phyloP scores from a whole-genome alignment of 2,329 filamentous ascomycete genomes.

The Geosmithia flava region DNA sequence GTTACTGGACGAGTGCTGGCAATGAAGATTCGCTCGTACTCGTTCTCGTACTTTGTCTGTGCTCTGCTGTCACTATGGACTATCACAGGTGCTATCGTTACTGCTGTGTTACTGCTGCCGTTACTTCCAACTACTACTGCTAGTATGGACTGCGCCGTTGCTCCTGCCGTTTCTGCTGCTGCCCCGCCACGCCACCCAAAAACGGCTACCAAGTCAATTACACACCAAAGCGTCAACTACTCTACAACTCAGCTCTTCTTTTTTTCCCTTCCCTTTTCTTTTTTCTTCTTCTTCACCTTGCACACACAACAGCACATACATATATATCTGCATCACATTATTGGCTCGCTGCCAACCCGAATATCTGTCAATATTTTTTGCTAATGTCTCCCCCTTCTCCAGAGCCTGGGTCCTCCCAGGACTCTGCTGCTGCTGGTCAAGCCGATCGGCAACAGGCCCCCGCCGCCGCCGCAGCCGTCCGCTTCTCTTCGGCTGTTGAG shows the following conservation, averaged over 20 bases:
- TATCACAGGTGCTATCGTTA: too few species aligned
- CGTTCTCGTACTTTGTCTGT: too few species aligned
- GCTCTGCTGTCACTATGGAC: too few species aligned
- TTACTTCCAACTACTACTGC: not conserved
- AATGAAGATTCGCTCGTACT: too few species aligned
- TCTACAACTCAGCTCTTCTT: not conserved
- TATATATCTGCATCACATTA: not conserved
- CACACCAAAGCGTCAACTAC: not conserved
- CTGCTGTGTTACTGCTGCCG: too few species aligned
- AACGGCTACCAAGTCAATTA: not conserved
- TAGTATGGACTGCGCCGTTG: too few species aligned
- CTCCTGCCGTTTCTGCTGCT: not conserved
- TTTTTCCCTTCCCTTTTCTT: not conserved
- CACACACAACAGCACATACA: not conserved
- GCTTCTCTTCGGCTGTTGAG: slow-evolving; percentile 59
- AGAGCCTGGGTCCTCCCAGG: not conserved
- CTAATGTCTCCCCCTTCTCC: not conserved
- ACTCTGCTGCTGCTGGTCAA: not conserved
- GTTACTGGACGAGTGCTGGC: too few species aligned
- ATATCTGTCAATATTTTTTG: not conserved
- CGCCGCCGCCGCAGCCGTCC: slow-evolving; percentile 47
- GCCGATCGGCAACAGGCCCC: slow-evolving; percentile 4
- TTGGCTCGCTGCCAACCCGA: too few species aligned
- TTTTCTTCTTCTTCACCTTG: not conserved
- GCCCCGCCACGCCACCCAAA: not conserved